These are phyloP conservation scores for Urochloa ruziziensis DNA, from an alignment of 176 grass and related monocot genomes.

Conservation along the genomic window DNA sequence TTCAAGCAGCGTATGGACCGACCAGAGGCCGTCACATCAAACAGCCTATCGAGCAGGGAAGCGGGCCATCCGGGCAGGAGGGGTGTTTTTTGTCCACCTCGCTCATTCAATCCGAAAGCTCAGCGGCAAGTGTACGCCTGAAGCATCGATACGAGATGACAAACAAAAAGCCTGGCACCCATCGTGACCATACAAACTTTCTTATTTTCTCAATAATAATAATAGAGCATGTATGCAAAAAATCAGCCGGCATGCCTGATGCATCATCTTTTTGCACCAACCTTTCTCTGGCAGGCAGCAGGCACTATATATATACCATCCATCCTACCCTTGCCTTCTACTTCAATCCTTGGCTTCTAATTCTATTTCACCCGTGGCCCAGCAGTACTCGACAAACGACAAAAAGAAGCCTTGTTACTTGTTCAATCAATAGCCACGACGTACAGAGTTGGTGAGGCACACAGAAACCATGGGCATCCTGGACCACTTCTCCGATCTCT, in stretches of 20 bases:
- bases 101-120: slow-evolving; percentile 30
- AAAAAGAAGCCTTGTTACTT: neutral
- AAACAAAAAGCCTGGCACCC: neutral
- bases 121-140: slow-evolving; percentile 18
- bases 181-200: slow-evolving; percentile 24
- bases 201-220: neutral
- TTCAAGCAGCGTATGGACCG: slow-evolving; percentile 6
- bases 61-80: slow-evolving; percentile 21
- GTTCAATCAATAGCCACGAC: neutral
- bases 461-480: slow-evolving; percentile 55
- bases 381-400: neutral
- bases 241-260: neutral
- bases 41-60: slow-evolving; percentile 14
- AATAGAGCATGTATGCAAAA: neutral
- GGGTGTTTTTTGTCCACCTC: slow-evolving; percentile 8
- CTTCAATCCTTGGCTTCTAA: neutral
- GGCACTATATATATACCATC: slow-evolving; percentile 14
- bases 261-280: neutral
- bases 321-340: neutral
- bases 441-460: neutral
- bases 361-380: neutral
- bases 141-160: neutral
- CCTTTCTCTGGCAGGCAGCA: neutral
- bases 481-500: slow-evolving; percentile 61
- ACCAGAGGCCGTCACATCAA: slow-evolving; percentile 9